Base-by-base conservation (phyloP, 202 grass and related monocot genomes). In the Carex sylvatica region DNA sequence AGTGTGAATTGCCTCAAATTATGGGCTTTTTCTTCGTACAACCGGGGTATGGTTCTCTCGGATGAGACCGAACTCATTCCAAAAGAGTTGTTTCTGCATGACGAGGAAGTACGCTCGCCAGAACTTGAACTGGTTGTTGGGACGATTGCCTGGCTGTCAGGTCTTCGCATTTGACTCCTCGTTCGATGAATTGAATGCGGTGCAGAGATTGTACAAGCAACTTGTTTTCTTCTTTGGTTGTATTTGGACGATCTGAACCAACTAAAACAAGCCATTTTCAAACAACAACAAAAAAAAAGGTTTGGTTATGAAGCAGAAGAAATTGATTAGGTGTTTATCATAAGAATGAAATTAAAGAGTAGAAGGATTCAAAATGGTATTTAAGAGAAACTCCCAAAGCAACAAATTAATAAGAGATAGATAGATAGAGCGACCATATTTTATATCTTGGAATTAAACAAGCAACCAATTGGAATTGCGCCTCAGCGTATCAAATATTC, bases 1-100 rank as follows among this genome's bases (percentile, higher is more conserved):
- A 89, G 78, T 36, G 74, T 42, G 70, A 92, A 85, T 55, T 85
- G 82, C 13, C 82, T 82, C 60, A 89, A 66, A 62, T 55, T 78
- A 18, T 36, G 70, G 22, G 36, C 64, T 24, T 65, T 89, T 30
- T 85, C 73, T 74, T 83, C 78, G 70, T 85, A 85, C 81, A 87
- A 67, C 63, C 88, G 87, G 31, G 84, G 77, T 10, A 44, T 44
- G 40, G 7, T 44, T 44, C 40, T 44, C 40, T 44, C 40, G 8
- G 40, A 44, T 44, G 40, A 44, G 40, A 44, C 6, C 7, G 7
- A 44, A 44, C 40, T 7, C 7, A 1, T 44, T 44, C 7, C 40
- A 44, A 44, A 7, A 44, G 40, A 44, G 40, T 44, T 44, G 40
- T 44, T 44, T 44, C 40, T 44, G 40, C 7, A 1, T 44, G 9